A percentile compares a stretch with the other conserved stretches of the same genome.
Conservation (phyloP, 2,329 filamentous ascomycete species). For the Neonectria neomacrospora region DNA sequence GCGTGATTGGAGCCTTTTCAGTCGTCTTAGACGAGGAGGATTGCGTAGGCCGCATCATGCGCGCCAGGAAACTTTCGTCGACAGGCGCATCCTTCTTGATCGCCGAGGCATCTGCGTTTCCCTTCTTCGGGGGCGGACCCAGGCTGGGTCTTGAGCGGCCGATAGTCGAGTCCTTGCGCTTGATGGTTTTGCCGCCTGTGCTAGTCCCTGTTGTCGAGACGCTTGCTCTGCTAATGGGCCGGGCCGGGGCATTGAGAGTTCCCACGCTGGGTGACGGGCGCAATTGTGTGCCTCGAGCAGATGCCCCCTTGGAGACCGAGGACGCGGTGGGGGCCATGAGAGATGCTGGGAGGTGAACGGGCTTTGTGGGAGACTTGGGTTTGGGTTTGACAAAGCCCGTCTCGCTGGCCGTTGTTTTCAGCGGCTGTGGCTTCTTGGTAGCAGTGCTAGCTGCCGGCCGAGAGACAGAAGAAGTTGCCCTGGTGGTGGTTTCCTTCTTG, state of each 20-base stretch:
- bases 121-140: slow-evolving; percentile 68
- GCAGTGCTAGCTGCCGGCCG: slow-evolving; percentile 49
- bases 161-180: slow-evolving; percentile 58
- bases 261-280: slow-evolving; percentile 50
- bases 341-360: slow-evolving; percentile 72
- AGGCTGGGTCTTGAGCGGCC: slow-evolving; percentile 62
- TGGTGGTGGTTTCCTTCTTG: slow-evolving; percentile 50
- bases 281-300: slow-evolving; percentile 39
- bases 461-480: slow-evolving; percentile 36
- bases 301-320: slow-evolving; percentile 69
- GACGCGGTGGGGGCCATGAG: slow-evolving; percentile 77
- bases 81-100: slow-evolving; percentile 65
- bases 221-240: slow-evolving; percentile 61
- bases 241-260: slow-evolving; percentile 48
- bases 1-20: slow-evolving; percentile 67
- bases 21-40: slow-evolving; percentile 74
- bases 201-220: slow-evolving; percentile 46
- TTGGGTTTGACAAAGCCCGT: slow-evolving; percentile 67
- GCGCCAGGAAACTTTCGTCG: slow-evolving; percentile 79
- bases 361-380: slow-evolving; percentile 75
- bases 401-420: slow-evolving; percentile 54
- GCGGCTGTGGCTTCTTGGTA: slow-evolving; percentile 56
- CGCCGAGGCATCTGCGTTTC: slow-evolving; percentile 36
- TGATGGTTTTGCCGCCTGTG: slow-evolving; percentile 49
- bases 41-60: slow-evolving; percentile 83